Evolutionary conservation across 2,329 filamentous ascomycete species (phyloP).

Genomic region (Zymoseptoria tritici): DNA sequence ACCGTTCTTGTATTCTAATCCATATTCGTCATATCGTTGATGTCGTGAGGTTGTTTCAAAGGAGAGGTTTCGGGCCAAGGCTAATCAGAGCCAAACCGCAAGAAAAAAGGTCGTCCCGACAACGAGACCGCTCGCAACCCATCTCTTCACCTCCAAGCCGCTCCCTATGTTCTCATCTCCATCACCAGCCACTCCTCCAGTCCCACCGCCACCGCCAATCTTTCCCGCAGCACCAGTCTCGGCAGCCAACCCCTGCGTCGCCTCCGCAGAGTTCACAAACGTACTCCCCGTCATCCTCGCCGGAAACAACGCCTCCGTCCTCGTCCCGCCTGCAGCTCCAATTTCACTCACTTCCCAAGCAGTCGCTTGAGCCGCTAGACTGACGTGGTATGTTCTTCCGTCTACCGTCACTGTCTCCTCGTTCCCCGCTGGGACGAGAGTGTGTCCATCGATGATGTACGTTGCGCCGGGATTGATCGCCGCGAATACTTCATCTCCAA

Average conservation of each 20-base stretch:
- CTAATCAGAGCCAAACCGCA: background rate
- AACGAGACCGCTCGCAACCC: background rate
- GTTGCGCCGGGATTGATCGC: slow-evolving; percentile 25
- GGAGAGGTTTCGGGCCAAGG: background rate
- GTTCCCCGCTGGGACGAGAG: slow-evolving; percentile 30
- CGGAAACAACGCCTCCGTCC: slow-evolving; percentile 32
- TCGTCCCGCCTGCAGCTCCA: slow-evolving; percentile 25
- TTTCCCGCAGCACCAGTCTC: background rate
- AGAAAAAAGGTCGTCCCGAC: background rate
- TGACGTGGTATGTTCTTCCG: slow-evolving; percentile 24
- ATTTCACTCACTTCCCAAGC: slow-evolving; percentile 30
- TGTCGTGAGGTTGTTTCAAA: background rate
- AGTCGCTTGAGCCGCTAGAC: slow-evolving; percentile 31
- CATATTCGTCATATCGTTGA: background rate
- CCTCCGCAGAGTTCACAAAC: background rate
- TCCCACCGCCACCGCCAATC: background rate
- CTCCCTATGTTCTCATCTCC: background rate
- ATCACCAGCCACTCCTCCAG: background rate
- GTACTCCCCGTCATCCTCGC: slow-evolving; percentile 29
- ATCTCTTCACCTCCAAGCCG: background rate
- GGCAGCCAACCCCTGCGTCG: background rate
- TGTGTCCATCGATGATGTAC: slow-evolving; percentile 35
- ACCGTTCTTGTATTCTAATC: background rate
- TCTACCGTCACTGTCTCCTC: slow-evolving; percentile 24
- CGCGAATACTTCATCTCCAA: slow-evolving; percentile 25